Evolutionary conservation across 768 basidiomycete genomes (phyloP).

Genomic region (Mycena amicta): DNA sequence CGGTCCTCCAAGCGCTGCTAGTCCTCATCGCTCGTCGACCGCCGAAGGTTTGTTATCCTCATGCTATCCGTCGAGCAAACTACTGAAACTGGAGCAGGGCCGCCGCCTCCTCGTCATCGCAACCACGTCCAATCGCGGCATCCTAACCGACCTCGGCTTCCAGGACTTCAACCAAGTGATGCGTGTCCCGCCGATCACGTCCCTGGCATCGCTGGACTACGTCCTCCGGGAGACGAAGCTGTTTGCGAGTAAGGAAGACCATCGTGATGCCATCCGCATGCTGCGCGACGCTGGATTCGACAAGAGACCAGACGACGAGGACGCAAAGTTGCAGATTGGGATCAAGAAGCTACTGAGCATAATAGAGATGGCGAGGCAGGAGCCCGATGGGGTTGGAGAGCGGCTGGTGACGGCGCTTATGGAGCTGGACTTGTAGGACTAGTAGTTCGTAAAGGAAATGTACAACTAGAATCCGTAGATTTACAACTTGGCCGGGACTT

Average conservation of each 20-base stretch:
- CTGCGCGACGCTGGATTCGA: slow-evolving; percentile 77
- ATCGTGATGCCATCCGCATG: slow-evolving; percentile 60
- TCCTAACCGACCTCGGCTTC: slow-evolving; percentile 87
- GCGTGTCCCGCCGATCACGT: slow-evolving; percentile 79
- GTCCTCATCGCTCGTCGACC: slow-evolving; percentile 88
- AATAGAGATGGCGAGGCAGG: slow-evolving; percentile 97
- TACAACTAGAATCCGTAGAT: background rate
- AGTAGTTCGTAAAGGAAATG: background rate
- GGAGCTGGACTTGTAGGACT: slow-evolving; percentile 38
- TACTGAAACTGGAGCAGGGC: slow-evolving; percentile 51
- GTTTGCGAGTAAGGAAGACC: slow-evolving; percentile 61
- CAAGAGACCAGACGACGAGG: slow-evolving; percentile 45
- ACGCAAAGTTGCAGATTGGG: slow-evolving; percentile 71
- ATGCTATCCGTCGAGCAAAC: background rate
- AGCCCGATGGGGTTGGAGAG: slow-evolving; percentile 80
- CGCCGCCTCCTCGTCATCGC: slow-evolving; percentile 90
- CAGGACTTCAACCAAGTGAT: slow-evolving; percentile 91
- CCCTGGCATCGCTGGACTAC: slow-evolving; percentile 68
- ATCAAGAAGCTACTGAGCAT: slow-evolving; percentile 92
- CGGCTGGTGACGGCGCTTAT: slow-evolving; percentile 67
- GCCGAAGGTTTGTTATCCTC: slow-evolving; percentile 69
- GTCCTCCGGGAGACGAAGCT: slow-evolving; percentile 81
- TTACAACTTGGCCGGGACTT: slow-evolving; percentile 3
- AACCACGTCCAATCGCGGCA: slow-evolving; percentile 85
- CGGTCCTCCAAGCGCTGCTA: slow-evolving; percentile 86